Evolutionary conservation across 164 flowering plant species (phyloP), one percentile per base, ranked within the genome.

Genomic region (Magnolia changhungtana): DNA sequence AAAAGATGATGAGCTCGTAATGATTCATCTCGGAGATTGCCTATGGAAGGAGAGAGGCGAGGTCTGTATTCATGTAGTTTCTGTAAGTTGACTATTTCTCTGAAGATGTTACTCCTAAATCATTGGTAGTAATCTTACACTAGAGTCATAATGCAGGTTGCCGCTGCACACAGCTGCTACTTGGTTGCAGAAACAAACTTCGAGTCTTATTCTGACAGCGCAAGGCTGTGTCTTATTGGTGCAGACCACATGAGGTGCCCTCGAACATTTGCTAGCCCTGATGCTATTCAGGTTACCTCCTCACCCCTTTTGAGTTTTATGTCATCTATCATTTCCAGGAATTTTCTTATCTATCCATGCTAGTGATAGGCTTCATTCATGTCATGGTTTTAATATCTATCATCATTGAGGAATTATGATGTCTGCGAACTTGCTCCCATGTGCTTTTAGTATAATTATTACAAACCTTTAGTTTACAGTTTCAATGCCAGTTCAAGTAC

Each of bases 161-260:
- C 81, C 76, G 98, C 97, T 65, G 99, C 98, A 8, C 99, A 96
- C 80, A 89, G 87, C 21, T 96, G 99, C 88, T 96, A 96, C 79
- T 85, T 96, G 82, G 89, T 94, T 76, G 99, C 98, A 7, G 99
- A 96, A 82, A 90, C 94, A 75, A 93, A 89, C 79, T 91, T 94
- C 76, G 99, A 94, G 88, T 74, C 90, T 69, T 94, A 86, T 82
- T 96, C 99, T 67, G 96, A 96, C 72, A 88, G 84, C 81, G 94
- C 99, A 61, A 90, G 99, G 80, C 72, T 96, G 66, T 96, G 99
- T 79, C 98, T 96, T 67, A 74, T 94, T 84, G 98, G 98, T 79
- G 93, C 97, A 24, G 96, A 96, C 87, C 99, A 96, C 79, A 90
- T 84, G 92, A 96, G 88, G 79, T 87, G 63, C 71, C 98, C 99